phyloP scores from a whole-genome alignment of 768 basidiomycete genomes.

The Leccinum sublutescens region DNA sequence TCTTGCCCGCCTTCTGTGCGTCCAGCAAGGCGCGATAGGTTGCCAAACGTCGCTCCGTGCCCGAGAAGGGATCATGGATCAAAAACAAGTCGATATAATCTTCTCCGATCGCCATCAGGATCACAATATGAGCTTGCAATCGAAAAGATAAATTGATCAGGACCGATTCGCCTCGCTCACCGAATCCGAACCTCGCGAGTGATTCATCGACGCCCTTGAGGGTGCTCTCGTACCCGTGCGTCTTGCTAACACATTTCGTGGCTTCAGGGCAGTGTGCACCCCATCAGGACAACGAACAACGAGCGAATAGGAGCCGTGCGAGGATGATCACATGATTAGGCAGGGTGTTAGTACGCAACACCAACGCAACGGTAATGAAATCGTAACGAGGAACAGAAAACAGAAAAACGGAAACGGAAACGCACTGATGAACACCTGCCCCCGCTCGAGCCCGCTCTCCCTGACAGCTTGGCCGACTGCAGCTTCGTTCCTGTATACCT shows the following conservation, averaged over 20 bases:
- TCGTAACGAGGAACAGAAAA: neutral
- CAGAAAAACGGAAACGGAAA: neutral
- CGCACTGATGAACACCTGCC: slow-evolving; percentile 73
- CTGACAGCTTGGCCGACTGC: slow-evolving; percentile 58
- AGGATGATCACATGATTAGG: neutral
- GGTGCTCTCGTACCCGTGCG: slow-evolving; percentile 63
- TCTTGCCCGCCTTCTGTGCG: slow-evolving; percentile 60
- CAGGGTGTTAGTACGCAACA: neutral
- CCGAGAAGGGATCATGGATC: slow-evolving; percentile 71
- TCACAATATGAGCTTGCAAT: neutral
- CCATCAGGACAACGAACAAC: neutral
- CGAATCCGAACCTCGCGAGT: slow-evolving; percentile 54
- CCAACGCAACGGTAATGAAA: neutral
- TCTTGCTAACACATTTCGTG: slow-evolving; percentile 58
- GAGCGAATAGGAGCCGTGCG: neutral
- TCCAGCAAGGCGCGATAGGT: slow-evolving; percentile 71
- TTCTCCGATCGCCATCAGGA: slow-evolving; percentile 19
- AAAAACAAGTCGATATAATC: slow-evolving; percentile 74
- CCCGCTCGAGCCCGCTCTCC: slow-evolving; percentile 53
- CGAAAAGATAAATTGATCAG: neutral
- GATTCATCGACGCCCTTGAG: slow-evolving; percentile 59
- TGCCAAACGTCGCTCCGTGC: slow-evolving; percentile 59
- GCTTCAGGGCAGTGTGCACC: slow-evolving; percentile 33
- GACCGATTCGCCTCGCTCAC: slow-evolving; percentile 37
- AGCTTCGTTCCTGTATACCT: slow-evolving; percentile 64